Conservation (phyloP, 2,329 filamentous ascomycete genomes). For the Coniochaeta sp. region DNA sequence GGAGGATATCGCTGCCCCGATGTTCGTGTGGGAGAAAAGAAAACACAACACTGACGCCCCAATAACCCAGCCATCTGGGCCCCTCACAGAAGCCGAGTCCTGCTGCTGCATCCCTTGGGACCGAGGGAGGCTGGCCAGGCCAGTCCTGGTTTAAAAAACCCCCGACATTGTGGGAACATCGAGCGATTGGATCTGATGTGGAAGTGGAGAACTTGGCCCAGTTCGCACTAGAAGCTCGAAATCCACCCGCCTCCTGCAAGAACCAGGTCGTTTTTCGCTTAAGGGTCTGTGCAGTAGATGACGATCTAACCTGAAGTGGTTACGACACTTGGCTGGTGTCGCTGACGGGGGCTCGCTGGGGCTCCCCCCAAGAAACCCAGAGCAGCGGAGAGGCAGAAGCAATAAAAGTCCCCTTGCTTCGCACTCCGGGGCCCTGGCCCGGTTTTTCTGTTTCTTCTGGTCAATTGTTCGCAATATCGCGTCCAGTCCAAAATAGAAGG, state of each 20-base stretch:
- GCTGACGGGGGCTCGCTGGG: too few species aligned
- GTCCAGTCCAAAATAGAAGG: neutral
- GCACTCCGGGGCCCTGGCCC: neutral
- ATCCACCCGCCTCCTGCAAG: neutral
- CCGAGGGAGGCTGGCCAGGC: neutral
- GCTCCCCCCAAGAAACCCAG: neutral
- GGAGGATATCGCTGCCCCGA: too few species aligned
- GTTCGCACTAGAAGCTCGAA: neutral
- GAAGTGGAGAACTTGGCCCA: neutral
- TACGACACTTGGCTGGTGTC: too few species aligned
- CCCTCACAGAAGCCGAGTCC: neutral
- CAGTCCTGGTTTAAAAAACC: neutral
- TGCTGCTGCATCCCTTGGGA: neutral
- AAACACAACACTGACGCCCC: too few species aligned
- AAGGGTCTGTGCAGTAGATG: neutral
- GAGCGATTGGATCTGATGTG: neutral
- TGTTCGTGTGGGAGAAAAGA: too few species aligned
- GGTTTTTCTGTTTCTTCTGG: neutral
- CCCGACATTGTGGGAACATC: neutral
- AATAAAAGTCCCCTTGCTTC: conserved; percentile 4
- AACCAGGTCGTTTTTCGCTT: neutral
- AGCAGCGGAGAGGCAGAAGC: neutral
- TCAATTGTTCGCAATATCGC: conserved; percentile 2
- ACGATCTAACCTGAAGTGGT: neutral
- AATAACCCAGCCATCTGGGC: neutral